Evolutionary conservation across 345 rosid species (phyloP).

Genomic region (Acer negundo): DNA sequence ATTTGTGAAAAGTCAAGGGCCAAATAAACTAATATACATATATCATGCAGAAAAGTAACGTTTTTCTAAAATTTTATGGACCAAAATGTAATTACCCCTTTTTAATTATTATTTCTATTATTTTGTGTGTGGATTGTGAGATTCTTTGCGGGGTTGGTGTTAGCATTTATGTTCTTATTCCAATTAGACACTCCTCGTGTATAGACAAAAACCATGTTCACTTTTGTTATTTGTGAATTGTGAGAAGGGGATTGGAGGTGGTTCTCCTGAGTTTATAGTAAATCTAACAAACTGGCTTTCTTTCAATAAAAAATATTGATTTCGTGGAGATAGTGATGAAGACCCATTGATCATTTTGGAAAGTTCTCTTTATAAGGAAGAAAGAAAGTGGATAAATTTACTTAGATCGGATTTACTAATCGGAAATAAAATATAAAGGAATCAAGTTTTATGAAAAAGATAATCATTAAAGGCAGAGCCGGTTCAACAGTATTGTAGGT

Average conservation of each 20-base stretch:
- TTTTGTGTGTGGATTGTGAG: slow-evolving; percentile 6
- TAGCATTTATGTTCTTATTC: slow-evolving; percentile 1
- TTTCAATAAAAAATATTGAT: background rate
- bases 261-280: background rate
- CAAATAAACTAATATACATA: no score
- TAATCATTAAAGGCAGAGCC: no score
- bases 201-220: background rate
- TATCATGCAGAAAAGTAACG: no score
- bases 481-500: no score
- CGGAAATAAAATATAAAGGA: no score
- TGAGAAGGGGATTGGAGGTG: background rate
- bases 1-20: no score
- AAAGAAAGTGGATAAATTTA: background rate
- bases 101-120: background rate
- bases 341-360: background rate
- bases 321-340: background rate
- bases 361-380: background rate
- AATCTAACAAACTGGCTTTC: background rate
- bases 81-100: no score
- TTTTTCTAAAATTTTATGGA: no score
- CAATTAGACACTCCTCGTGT: background rate
- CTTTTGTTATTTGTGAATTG: background rate
- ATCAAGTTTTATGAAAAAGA: no score
- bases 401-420: no score
- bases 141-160: slow-evolving; percentile 23